phyloP scores from a whole-genome alignment of 805 yeast species.

The Debaryomyces tyrocola region DNA sequence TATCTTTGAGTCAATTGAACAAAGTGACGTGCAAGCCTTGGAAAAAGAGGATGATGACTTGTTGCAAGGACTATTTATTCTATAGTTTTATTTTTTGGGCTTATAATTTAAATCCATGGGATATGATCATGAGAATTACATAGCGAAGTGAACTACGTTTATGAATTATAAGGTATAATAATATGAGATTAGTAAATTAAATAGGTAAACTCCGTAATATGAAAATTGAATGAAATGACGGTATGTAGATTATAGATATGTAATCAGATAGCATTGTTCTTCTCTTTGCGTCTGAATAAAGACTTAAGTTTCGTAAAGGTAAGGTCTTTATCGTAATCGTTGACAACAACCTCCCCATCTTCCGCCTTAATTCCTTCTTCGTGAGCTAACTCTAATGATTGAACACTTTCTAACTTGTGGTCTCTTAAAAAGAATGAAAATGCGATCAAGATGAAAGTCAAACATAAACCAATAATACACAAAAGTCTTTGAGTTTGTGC shows the following conservation, averaged over 20 bases:
- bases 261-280: no score
- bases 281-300: constrained; percentile 4
- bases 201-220: no score
- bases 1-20: constrained; percentile 69
- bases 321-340: constrained; percentile 24
- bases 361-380: constrained; percentile 13
- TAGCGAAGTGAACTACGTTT: no score
- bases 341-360: constrained; percentile 19
- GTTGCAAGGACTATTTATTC: constrained; percentile 16
- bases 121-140: no score
- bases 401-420: constrained; percentile 35
- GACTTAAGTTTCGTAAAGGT: constrained; percentile 12
- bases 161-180: no score
- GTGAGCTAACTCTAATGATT: constrained; percentile 11
- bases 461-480: constrained; percentile 53
- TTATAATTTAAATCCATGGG: background rate
- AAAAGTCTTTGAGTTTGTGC: constrained; percentile 58
- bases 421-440: constrained; percentile 57
- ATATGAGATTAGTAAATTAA: no score
- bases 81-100: background rate
- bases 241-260: no score
- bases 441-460: constrained; percentile 53
- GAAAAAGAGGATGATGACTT: constrained; percentile 70
- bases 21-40: constrained; percentile 74
- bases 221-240: no score